A percentile compares a stretch with the other conserved stretches of the same genome.
phyloP scores from a whole-genome alignment of 352 stramenopile species.

The Phytophthora macrochlamydospora region DNA sequence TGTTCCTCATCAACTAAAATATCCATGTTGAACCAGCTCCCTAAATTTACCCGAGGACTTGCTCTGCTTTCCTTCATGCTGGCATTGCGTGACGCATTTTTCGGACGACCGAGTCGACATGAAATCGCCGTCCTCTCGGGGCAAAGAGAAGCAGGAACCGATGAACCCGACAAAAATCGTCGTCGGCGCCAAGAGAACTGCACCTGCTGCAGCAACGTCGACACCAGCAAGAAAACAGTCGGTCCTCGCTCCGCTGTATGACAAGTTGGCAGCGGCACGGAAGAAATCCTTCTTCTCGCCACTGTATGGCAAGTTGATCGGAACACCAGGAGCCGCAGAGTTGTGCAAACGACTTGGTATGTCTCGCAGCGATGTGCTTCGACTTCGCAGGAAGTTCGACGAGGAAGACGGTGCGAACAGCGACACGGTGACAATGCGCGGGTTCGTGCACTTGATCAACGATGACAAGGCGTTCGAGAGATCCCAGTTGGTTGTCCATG shows the following conservation, averaged over 20 bases:
- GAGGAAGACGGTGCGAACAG: slow-evolving; percentile 39
- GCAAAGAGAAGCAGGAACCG: slow-evolving; percentile 21
- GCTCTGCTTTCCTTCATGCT: too few species aligned
- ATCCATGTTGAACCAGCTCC: background rate
- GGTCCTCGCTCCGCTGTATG: background rate
- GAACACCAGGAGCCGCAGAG: slow-evolving; percentile 30
- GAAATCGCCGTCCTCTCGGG: background rate
- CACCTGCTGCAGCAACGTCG: background rate
- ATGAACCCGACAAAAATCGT: slow-evolving; percentile 26
- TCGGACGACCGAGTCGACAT: too few species aligned
- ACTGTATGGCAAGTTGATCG: slow-evolving; percentile 23
- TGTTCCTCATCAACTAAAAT: background rate
- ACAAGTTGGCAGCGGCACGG: background rate
- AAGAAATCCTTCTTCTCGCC: slow-evolving; percentile 14
- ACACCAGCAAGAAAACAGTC: background rate
- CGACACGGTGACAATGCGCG: slow-evolving; percentile 41
- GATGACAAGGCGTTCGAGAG: slow-evolving; percentile 41
- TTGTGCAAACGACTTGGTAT: slow-evolving; percentile 46
- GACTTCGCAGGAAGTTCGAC: slow-evolving; percentile 43
- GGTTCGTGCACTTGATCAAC: slow-evolving; percentile 68
- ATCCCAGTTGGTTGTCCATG: slow-evolving; percentile 43
- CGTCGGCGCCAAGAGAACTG: slow-evolving; percentile 4
- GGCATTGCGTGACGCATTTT: too few species aligned
- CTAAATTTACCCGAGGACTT: background rate
- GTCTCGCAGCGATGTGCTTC: slow-evolving; percentile 31